Conservation (phyloP, 2,329 filamentous ascomycete genomes). For the Diaporthe batatas region DNA sequence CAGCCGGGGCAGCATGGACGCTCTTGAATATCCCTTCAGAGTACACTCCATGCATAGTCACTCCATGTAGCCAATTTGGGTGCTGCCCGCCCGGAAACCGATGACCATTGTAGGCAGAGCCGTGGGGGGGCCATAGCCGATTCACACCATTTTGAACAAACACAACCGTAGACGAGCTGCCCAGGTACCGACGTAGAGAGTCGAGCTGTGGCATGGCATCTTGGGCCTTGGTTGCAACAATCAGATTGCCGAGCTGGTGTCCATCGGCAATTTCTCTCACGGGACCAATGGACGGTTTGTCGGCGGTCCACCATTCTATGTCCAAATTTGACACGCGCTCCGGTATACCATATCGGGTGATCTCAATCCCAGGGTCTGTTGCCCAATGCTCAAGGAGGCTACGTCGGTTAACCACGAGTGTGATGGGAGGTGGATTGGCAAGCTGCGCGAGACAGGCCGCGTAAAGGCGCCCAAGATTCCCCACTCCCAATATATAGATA, state of each 20-base stretch:
- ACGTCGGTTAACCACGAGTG: conserved; percentile 80
- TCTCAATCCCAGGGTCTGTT: conserved; percentile 58
- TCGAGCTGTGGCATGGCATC: conserved; percentile 73
- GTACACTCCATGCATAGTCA: conserved; percentile 69
- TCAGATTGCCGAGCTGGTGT: conserved; percentile 74
- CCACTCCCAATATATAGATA: conserved; percentile 83
- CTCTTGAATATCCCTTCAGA: conserved; percentile 65
- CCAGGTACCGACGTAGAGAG: conserved; percentile 71
- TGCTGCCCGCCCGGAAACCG: conserved; percentile 54
- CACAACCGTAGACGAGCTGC: conserved; percentile 77
- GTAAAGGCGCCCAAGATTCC: conserved; percentile 84
- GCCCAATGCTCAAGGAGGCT: conserved; percentile 64
- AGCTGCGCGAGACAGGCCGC: conserved; percentile 78
- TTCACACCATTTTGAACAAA: conserved; percentile 94
- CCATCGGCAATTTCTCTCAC: conserved; percentile 57
- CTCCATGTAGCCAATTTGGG: conserved; percentile 80
- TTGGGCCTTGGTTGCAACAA: conserved; percentile 83
- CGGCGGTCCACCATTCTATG: conserved; percentile 68
- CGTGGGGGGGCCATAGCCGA: conserved; percentile 68
- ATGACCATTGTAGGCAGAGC: conserved; percentile 56
- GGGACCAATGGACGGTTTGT: conserved; percentile 53
- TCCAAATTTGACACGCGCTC: conserved; percentile 57
- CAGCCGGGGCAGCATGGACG: conserved; percentile 64
- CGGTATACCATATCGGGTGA: conserved; percentile 53
- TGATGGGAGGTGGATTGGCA: conserved; percentile 76